Percentiles rank a stretch among this genome's conserved stretches.
Conservation (phyloP, 139 green algal genomes). For the Chlamydomonas incerta region DNA sequence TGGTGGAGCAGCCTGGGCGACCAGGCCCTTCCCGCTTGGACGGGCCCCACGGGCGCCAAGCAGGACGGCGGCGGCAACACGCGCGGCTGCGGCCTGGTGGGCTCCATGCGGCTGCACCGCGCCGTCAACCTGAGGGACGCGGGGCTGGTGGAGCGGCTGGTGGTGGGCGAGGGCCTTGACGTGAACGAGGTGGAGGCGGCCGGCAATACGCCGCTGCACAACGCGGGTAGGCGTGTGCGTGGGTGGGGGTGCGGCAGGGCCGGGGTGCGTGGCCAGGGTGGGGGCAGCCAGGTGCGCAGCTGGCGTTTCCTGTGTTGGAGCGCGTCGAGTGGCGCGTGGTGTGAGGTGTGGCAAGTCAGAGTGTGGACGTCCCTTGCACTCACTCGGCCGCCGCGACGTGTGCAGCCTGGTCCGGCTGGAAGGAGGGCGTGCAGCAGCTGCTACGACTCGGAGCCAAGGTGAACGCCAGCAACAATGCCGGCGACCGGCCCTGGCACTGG, state of each 20-base stretch:
- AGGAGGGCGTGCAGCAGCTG: conserved; percentile 86
- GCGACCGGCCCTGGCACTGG: conserved; percentile 90
- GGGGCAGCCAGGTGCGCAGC: too few species aligned
- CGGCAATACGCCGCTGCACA: conserved; percentile 90
- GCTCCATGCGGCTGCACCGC: conserved; percentile 85
- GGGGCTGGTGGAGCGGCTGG: conserved; percentile 63
- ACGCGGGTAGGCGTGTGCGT: not conserved
- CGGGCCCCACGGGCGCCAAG: conserved; percentile 86
- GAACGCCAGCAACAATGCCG: conserved; percentile 95
- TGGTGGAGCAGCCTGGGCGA: conserved; percentile 14
- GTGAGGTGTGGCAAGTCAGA: too few species aligned
- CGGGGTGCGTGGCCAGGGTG: too few species aligned
- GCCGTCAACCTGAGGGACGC: conserved; percentile 80
- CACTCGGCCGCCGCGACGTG: too few species aligned
- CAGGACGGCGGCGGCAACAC: conserved; percentile 88
- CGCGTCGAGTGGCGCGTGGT: too few species aligned
- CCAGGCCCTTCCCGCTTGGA: not conserved
- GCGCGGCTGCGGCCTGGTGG: conserved; percentile 80
- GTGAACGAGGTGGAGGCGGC: conserved; percentile 96
- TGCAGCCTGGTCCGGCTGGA: conserved; percentile 87
- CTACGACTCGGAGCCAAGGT: conserved; percentile 88
- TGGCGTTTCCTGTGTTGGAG: too few species aligned
- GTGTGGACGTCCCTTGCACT: too few species aligned
- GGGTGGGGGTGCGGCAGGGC: too few species aligned
- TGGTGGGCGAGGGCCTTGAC: conserved; percentile 71